Conservation (phyloP, 805 yeast species). For the Metschnikowia colocasiae region DNA sequence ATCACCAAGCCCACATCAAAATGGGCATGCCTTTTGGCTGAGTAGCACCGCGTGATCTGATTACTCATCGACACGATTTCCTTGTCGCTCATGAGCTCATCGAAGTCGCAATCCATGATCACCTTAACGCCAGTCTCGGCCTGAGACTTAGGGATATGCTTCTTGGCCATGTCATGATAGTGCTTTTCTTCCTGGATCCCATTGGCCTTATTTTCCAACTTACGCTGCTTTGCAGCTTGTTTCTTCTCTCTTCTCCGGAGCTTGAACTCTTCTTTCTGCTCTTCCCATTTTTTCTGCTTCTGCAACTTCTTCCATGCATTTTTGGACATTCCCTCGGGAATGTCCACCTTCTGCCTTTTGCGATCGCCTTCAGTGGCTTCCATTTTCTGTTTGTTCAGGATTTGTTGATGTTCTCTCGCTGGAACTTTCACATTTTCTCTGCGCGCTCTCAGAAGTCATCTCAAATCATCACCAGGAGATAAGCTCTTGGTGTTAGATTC, state of each 20-base stretch:
- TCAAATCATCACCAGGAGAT: not conserved
- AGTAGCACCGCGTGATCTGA: constrained; percentile 79
- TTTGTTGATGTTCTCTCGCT: not conserved
- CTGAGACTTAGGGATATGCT: constrained; percentile 44
- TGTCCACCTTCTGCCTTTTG: constrained; percentile 21
- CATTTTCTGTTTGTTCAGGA: not conserved
- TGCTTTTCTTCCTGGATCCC: constrained; percentile 14
- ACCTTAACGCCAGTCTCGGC: constrained; percentile 47
- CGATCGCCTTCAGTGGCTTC: not conserved
- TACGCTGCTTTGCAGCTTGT: constrained; percentile 21
- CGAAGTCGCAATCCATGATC: constrained; percentile 87
- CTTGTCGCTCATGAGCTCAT: constrained; percentile 79
- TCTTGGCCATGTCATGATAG: constrained; percentile 24
- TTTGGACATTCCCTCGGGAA: constrained; percentile 87
- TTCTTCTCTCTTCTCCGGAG: constrained; percentile 54
- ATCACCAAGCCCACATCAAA: constrained; percentile 57
- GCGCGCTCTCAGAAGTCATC: constrained; percentile 4
- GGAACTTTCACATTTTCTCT: constrained; percentile 1
- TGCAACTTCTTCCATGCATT: constrained; percentile 76
- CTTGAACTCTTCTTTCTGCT: constrained; percentile 57
- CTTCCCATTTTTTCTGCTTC: constrained; percentile 57
- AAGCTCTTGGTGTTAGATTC: too few relatives aligned
- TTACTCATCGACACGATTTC: constrained; percentile 65
- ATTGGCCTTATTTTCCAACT: constrained; percentile 28
- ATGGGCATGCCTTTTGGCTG: constrained; percentile 64